Evolutionary conservation across 2,329 filamentous ascomycete species (phyloP).

Genomic region (Cytospora leucostoma): DNA sequence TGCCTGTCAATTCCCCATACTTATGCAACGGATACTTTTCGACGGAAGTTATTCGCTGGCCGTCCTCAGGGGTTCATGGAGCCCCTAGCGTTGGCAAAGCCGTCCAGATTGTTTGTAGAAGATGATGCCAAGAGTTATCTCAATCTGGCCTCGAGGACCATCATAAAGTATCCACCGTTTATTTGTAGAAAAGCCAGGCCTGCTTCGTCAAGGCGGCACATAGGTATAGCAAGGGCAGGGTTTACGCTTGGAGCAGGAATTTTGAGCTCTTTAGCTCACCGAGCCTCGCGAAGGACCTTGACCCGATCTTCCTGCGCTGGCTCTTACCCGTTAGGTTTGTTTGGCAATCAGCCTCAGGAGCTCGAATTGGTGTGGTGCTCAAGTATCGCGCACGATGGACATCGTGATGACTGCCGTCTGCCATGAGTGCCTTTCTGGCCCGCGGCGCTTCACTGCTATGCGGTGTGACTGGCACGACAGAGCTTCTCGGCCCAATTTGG

Average conservation of each 20-base stretch:
- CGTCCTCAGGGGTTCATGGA: background rate
- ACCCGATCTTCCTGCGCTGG: too few relatives aligned
- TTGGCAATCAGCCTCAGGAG: constrained; percentile 6
- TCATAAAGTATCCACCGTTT: background rate
- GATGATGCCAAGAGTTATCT: constrained; percentile 10
- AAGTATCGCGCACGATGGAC: background rate
- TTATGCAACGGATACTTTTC: background rate
- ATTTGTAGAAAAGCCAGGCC: background rate
- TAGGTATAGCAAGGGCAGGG: too few relatives aligned
- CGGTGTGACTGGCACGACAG: constrained; percentile 19
- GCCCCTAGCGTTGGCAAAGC: background rate
- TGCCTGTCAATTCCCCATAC: background rate
- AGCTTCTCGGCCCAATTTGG: constrained; percentile 10
- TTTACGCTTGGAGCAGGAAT: too few relatives aligned
- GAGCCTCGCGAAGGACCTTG: too few relatives aligned
- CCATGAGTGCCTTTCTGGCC: constrained; percentile 8
- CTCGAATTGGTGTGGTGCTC: background rate
- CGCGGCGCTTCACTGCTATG: constrained; percentile 5
- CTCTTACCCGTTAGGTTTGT: background rate
- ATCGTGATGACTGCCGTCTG: constrained; percentile 7
- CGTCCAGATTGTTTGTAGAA: background rate
- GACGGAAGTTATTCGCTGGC: constrained; percentile 4
- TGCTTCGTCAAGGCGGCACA: background rate
- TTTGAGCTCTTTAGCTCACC: too few relatives aligned
- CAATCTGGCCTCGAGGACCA: constrained; percentile 10